Evolutionary conservation across 257 asterid genomes (phyloP), one percentile per base, ranked within the genome.

Genomic region (Nicotiana noctiflora): DNA sequence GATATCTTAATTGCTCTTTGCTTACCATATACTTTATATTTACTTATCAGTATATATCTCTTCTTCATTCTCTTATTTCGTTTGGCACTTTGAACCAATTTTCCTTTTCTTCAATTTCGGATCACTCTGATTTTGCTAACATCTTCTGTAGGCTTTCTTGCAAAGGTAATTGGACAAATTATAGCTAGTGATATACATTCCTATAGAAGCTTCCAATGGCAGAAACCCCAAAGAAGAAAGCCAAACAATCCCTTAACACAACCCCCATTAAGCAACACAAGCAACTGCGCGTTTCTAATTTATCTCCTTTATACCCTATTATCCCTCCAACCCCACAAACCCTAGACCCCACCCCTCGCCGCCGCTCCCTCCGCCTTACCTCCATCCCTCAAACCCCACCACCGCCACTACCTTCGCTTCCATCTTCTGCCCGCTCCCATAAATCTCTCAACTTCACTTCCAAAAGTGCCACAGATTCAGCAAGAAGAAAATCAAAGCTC

Each of bases 281-380:
- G 19, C 56, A 68, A 40, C n/a, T 31, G 37, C 64, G 64, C 10
- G 13, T 49, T 23, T 64, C 51, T 17, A 56, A 34, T 83, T 80
- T 84, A 79, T 76, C 89, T 34, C 81, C 89, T 1, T 75, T 83
- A 66, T 29, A 80, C 75, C 61, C 62, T 46, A 79, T 88, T 51
- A 75, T 29, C n/a, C 98, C 98, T 44, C 79, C 81, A 32, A 88
- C 97, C 70, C 96, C 96, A 53, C 86, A 56, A 57, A 72, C 76
- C 75, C 80, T 84, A 29, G 79, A 86, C 5, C 89, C 89, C 34
- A 80, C 87, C 80, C 81, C 83, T 11, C 60, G 80, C 81, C 96
- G 97, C 63, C 95, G 97, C 75, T 92, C 97, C 55, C 84, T 86
- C 82, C 98, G 97, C 70, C 85, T 83, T 80, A 82, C 61, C 67